Percentiles rank a stretch among this genome's conserved stretches.
Evolutionary conservation across 768 basidiomycete genomes (phyloP).

Genomic region (Lentinula lateritia): DNA sequence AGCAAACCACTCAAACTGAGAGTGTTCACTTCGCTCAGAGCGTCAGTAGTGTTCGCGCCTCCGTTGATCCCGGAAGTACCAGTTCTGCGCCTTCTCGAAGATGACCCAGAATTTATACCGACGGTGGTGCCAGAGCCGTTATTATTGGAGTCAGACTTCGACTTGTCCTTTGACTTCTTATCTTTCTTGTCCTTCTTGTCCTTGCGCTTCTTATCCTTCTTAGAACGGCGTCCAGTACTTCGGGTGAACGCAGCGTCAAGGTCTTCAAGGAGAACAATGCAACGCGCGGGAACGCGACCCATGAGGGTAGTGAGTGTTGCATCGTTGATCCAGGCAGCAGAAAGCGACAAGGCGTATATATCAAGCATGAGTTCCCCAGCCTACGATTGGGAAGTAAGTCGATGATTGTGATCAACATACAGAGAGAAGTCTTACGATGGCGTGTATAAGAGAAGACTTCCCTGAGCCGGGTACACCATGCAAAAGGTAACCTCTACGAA

Average conservation of each 20-base stretch:
- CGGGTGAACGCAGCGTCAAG: conserved; percentile 86
- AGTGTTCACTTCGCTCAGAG: conserved; percentile 74
- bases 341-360: conserved; percentile 87
- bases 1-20: conserved; percentile 76
- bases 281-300: conserved; percentile 80
- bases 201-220: conserved; percentile 40
- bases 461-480: conserved; percentile 84
- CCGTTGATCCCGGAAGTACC: conserved; percentile 25
- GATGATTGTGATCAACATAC: conserved; percentile 34
- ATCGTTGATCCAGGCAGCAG: conserved; percentile 85
- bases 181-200: conserved; percentile 27
- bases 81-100: conserved; percentile 21
- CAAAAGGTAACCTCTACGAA: conserved; percentile 82
- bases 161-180: conserved; percentile 21
- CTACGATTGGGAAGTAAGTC: neutral
- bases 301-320: conserved; percentile 81
- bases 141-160: neutral
- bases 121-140: neutral
- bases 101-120: conserved; percentile 4
- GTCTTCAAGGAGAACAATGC: conserved; percentile 86
- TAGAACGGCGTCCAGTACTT: conserved; percentile 57
- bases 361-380: conserved; percentile 83
- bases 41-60: conserved; percentile 45
- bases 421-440: neutral
- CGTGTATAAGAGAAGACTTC: conserved; percentile 81